Evolutionary conservation across 2,329 filamentous ascomycete species (phyloP), one percentile per base, ranked within the genome.

Genomic region (Leptographium radiaticola): DNA sequence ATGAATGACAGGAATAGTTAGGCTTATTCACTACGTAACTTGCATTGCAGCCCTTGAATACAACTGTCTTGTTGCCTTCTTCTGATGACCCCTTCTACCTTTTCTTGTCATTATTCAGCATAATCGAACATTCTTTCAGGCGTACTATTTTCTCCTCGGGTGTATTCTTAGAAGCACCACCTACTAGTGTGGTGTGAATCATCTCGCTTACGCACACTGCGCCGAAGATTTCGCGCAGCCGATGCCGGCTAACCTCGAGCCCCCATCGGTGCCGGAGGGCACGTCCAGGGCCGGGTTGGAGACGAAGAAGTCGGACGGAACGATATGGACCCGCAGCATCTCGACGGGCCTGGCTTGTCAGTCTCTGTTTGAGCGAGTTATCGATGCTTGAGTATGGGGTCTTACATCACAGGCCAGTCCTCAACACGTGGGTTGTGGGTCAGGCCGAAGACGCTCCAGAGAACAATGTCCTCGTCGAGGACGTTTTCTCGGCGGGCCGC

Each of bases 351-450:
- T 45, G 5, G 16, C 13, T 13, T 45, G 34, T 36, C 12, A 9
- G 34, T 13, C 16, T 25, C 25, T 25, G 3, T 25, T 3, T 25
- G 25, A 25, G 43, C 30, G 7, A 45, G 43, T 40, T 40, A 40
- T 40, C 9, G n/a, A 43, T 43, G 20, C n/a, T 11, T 18, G 9
- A 15, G 2, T 30, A 25, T 6, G 43, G 5, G 40, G 8, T 7
- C 43, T 45, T 9, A 45, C 83, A 86, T 86, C 6, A 84, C 79
- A 0, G 80, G 82, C 70, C 82, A 86, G 61, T 86, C 82, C 59
- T 86, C 82, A 10, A 77, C 73, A 0, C 81, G 70, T 0, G 81
- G 80, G 38, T 83, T 79, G 58, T 86, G 82, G 34, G 83, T 85
- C 34, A 83, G 76, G 18, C 81, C 70, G 61, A 75, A 74, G 1